Conservation (phyloP, 371 early-diverging fungal genomes). For the Syncephalastrum sp. region DNA sequence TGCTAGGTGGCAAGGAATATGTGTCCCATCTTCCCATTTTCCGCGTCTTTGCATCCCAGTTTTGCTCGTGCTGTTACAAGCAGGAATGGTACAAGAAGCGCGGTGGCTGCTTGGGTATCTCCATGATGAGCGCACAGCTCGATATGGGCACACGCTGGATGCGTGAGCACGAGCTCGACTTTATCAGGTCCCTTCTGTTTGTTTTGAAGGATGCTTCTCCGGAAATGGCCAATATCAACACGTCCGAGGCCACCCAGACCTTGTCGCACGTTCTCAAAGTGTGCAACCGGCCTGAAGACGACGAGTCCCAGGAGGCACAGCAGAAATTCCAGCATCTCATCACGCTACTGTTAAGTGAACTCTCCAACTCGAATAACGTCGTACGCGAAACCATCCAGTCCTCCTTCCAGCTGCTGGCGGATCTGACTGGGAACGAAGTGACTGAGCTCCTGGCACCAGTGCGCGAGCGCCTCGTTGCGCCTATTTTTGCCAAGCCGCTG, state of each 20-base stretch:
- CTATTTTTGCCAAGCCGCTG: constrained; percentile 96
- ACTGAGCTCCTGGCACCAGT: constrained; percentile 86
- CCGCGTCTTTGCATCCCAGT: constrained; percentile 73
- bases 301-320: constrained; percentile 54
- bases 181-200: constrained; percentile 89
- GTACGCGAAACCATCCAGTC: constrained; percentile 91
- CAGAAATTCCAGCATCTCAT: constrained; percentile 71
- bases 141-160: constrained; percentile 89
- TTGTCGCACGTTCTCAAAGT: constrained; percentile 78
- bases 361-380: constrained; percentile 86
- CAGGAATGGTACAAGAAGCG: constrained; percentile 83
- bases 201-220: constrained; percentile 91
- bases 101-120: constrained; percentile 91
- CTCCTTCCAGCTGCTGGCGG: constrained; percentile 79
- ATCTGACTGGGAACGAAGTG: constrained; percentile 73
- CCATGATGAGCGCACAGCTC: constrained; percentile 76
- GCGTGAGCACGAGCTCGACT: constrained; percentile 88
- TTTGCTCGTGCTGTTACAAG: constrained; percentile 84
- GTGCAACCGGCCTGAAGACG: constrained; percentile 74
- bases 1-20: constrained; percentile 59
- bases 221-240: constrained; percentile 75
- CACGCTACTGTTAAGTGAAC: constrained; percentile 84
- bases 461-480: constrained; percentile 82
- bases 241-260: constrained; percentile 76
- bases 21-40: constrained; percentile 73